These are phyloP conservation scores for Daldinia caldariorum DNA, from an alignment of 495 filamentous ascomycete species.

Conservation along the genomic window DNA sequence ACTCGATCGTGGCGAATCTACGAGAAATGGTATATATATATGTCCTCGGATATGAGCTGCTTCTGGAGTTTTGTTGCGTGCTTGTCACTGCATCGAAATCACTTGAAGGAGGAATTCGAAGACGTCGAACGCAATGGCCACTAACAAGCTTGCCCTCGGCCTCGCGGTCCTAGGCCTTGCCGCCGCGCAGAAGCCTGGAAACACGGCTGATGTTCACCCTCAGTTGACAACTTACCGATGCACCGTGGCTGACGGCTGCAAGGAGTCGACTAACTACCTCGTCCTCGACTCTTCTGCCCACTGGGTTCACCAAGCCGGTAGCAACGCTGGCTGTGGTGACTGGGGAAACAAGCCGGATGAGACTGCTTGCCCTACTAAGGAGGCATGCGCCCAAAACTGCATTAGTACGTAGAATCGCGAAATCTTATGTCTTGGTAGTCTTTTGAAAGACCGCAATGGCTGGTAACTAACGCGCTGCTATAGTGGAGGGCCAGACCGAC, in stretches of 20 bases:
- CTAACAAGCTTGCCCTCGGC: constrained; percentile 39
- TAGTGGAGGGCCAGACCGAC: constrained; percentile 47
- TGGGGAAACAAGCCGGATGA: constrained; percentile 57
- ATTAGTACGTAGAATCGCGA: constrained; percentile 41
- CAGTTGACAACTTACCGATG: constrained; percentile 60
- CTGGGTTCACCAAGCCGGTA: constrained; percentile 56
- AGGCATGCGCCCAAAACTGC: constrained; percentile 62
- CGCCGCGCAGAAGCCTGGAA: constrained; percentile 41
- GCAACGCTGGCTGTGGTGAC: constrained; percentile 51
- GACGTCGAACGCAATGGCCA: constrained; percentile 34
- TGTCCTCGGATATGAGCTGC: constrained; percentile 25
- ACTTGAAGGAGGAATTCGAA: constrained; percentile 5
- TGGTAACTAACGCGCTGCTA: constrained; percentile 13
- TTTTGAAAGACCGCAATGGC: background rate
- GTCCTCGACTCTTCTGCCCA: constrained; percentile 63
- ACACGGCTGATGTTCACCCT: constrained; percentile 61
- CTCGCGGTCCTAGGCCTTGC: constrained; percentile 40
- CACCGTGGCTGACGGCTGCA: constrained; percentile 58
- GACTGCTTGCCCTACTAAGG: constrained; percentile 60
- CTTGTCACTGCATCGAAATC: constrained; percentile 18
- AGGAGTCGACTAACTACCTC: constrained; percentile 54
- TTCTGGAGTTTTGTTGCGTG: constrained; percentile 32
- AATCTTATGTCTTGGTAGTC: background rate
- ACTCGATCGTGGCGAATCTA: constrained; percentile 3
- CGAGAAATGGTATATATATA: constrained; percentile 11